phyloP scores from a whole-genome alignment of 225 moss, liverwort and hornwort genomes.

The Marchantia polymorpha region DNA sequence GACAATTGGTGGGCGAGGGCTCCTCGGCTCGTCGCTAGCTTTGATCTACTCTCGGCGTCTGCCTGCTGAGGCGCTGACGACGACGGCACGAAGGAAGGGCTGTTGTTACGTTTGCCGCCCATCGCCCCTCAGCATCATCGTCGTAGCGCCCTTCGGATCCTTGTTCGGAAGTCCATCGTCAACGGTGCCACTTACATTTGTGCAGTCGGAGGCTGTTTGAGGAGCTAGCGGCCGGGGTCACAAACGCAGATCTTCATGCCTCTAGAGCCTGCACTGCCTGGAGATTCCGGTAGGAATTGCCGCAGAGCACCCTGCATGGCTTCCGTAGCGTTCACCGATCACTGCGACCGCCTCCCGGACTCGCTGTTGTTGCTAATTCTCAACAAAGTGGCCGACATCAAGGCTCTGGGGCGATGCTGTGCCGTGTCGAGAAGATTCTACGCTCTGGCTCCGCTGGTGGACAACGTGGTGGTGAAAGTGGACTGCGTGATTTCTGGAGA shows the following conservation, averaged over 20 bases:
- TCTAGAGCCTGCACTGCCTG: constrained; percentile 46
- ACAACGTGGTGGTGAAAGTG: constrained; percentile 84
- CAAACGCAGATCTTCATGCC: constrained; percentile 40
- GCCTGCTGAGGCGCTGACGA: no score
- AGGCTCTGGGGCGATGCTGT: constrained; percentile 76
- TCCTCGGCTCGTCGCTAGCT: not conserved
- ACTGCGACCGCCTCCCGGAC: constrained; percentile 77
- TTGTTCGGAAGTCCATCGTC: not conserved
- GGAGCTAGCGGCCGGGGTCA: not conserved
- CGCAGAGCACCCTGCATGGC: constrained; percentile 49
- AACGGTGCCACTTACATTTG: not conserved
- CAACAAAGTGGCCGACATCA: constrained; percentile 83
- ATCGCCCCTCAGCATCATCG: not conserved
- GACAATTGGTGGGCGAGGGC: not conserved
- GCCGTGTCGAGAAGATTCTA: constrained; percentile 80
- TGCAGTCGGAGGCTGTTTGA: not conserved
- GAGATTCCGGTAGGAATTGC: constrained; percentile 69
- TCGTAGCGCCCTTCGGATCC: not conserved
- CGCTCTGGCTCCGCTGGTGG: constrained; percentile 67
- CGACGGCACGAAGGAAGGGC: not conserved
- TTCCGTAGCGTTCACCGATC: constrained; percentile 55
- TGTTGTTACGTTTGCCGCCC: not conserved
- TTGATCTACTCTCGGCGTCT: no score
- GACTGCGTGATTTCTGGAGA: constrained; percentile 87
- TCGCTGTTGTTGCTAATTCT: constrained; percentile 71